Conservation (phyloP, 1,284 basidiomycete genomes). For the Exsudoporus floridanus region DNA sequence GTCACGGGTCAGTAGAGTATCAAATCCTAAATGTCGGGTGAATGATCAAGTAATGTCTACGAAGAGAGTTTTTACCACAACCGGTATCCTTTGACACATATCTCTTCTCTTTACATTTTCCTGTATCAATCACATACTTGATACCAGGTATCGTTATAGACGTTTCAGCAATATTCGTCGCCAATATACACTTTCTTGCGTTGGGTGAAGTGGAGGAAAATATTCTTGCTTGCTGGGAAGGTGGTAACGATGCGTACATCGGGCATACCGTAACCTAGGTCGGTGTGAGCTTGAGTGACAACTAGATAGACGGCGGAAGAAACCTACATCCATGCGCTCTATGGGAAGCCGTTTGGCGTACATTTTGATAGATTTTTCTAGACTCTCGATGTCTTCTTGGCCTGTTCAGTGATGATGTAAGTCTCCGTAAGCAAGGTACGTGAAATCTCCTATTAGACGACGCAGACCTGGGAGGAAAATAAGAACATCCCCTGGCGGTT, state of each 20-base stretch:
- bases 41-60: background rate
- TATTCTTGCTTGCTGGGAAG: slow-evolving; percentile 75
- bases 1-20: slow-evolving; percentile 80
- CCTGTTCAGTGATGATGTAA: slow-evolving; percentile 43
- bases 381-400: slow-evolving; percentile 94
- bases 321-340: slow-evolving; percentile 50
- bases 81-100: slow-evolving; percentile 69
- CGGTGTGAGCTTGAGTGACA: background rate
- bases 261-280: slow-evolving; percentile 71
- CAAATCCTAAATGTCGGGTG: slow-evolving; percentile 61
- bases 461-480: slow-evolving; percentile 84
- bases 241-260: slow-evolving; percentile 84
- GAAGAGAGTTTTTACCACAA: slow-evolving; percentile 47
- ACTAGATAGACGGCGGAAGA: background rate
- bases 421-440: background rate
- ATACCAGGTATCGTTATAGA: slow-evolving; percentile 97
- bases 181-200: slow-evolving; percentile 87
- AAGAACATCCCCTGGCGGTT: slow-evolving; percentile 84
- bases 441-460: background rate
- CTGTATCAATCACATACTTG: slow-evolving; percentile 92
- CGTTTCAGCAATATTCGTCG: slow-evolving; percentile 98
- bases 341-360: slow-evolving; percentile 66
- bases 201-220: slow-evolving; percentile 70
- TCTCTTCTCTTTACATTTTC: slow-evolving; percentile 93
- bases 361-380: slow-evolving; percentile 70